These are phyloP conservation scores for Populus alba DNA, from an alignment of 345 rosid genomes.

Conservation along the genomic window DNA sequence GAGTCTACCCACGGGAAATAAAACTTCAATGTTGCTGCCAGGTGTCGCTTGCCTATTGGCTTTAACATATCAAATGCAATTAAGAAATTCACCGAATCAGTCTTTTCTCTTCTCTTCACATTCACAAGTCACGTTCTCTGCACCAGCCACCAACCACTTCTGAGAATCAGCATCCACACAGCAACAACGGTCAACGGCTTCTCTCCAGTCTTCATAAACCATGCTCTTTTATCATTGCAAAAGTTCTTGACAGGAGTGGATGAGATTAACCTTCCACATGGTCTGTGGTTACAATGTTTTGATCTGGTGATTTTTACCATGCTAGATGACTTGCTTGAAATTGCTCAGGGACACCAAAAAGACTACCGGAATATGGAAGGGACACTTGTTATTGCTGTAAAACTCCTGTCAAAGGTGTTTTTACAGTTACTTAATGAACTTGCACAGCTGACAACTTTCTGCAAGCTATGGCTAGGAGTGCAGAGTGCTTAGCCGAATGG, in stretches of 20 bases:
- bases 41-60: no score
- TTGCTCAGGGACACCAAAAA: conserved; percentile 85
- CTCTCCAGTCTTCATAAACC: no score
- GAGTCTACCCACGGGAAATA: no score
- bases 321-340: conserved; percentile 92
- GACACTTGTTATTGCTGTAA: conserved; percentile 68
- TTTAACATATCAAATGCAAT: no score
- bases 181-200: no score
- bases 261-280: conserved; percentile 59
- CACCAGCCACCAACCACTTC: no score
- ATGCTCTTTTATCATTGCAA: conserved; percentile 77
- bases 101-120: no score
- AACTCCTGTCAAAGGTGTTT: conserved; percentile 76
- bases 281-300: conserved; percentile 83
- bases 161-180: no score
- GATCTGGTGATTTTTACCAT: conserved; percentile 89
- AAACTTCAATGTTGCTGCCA: no score
- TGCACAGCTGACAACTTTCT: conserved; percentile 71
- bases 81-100: no score
- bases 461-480: conserved; percentile 94
- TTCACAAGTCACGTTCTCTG: no score
- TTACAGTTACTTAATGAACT: conserved; percentile 70
- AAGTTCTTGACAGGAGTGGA: conserved; percentile 83
- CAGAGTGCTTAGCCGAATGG: conserved; percentile 90
- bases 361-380: conserved; percentile 97